These are phyloP conservation scores for Escallonia rubra DNA, from an alignment of 129 eudicot genomes.

Conservation along the genomic window DNA sequence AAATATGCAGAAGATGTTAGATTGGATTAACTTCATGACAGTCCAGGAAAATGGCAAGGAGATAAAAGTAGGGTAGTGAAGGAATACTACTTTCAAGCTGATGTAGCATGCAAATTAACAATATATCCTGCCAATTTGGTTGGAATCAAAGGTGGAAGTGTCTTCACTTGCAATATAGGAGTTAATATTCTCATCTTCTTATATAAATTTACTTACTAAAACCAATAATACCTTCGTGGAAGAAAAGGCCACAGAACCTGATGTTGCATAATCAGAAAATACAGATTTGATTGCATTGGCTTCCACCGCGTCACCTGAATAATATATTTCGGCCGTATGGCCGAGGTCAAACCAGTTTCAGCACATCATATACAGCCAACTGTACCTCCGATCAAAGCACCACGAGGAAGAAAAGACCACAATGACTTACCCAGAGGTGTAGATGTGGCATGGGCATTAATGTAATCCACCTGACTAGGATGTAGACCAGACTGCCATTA, in stretches of 20 bases:
- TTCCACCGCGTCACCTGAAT: constrained; percentile 81
- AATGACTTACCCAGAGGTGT: constrained; percentile 67
- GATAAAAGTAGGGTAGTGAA: no score
- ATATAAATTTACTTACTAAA: no score
- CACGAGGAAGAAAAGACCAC: background rate
- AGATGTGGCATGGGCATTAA: constrained; percentile 98
- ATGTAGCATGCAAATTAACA: no score
- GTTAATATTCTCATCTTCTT: no score
- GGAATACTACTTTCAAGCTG: no score
- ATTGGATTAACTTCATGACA: no score
- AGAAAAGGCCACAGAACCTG: constrained; percentile 77
- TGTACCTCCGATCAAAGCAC: background rate
- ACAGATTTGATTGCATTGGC: constrained; percentile 74
- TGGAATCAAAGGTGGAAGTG: no score
- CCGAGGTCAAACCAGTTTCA: background rate
- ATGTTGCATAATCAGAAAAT: constrained; percentile 58
- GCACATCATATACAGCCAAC: background rate
- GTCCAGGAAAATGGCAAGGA: no score
- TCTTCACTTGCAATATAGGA: no score
- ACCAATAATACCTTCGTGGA: constrained; percentile 68
- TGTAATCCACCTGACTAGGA: constrained; percentile 82
- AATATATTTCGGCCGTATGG: background rate
- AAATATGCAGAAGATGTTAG: no score
- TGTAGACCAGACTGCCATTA: constrained; percentile 67
- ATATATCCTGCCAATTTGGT: no score